These are phyloP conservation scores for Hippophae gyantsensis DNA, from an alignment of 306 rosid genomes.

Conservation along the genomic window DNA sequence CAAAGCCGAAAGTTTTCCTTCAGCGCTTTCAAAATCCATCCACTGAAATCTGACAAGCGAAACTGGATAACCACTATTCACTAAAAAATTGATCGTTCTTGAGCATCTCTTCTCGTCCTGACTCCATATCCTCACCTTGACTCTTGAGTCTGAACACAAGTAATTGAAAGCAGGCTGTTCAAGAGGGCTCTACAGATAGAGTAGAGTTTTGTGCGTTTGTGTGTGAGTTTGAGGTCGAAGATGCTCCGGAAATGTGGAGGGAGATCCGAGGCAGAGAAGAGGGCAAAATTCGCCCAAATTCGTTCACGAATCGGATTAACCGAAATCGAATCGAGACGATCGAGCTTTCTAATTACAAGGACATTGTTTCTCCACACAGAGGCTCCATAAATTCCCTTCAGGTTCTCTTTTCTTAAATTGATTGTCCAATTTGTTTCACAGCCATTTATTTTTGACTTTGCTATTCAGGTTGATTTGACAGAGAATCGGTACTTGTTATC, in stretches of 20 bases:
- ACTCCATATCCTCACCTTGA: too few relatives aligned
- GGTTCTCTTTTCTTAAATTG: slow-evolving; percentile 20
- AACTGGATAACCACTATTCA: too few relatives aligned
- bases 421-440: background rate
- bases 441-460: slow-evolving; percentile 23
- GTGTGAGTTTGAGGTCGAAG: slow-evolving; percentile 32
- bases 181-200: background rate
- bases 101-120: too few relatives aligned
- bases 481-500: slow-evolving; percentile 77
- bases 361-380: slow-evolving; percentile 61
- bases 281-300: slow-evolving; percentile 49
- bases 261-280: slow-evolving; percentile 80
- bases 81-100: too few relatives aligned
- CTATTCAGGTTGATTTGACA: slow-evolving; percentile 68
- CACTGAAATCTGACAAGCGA: too few relatives aligned
- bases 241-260: slow-evolving; percentile 91
- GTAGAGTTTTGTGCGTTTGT: background rate
- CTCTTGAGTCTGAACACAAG: too few relatives aligned
- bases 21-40: too few relatives aligned
- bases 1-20: too few relatives aligned
- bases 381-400: slow-evolving; percentile 81
- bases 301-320: slow-evolving; percentile 58
- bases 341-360: slow-evolving; percentile 63
- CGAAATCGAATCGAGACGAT: slow-evolving; percentile 48
- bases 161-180: background rate